Percentiles rank a stretch among this genome's conserved stretches.
Conservation (phyloP, 2,329 filamentous ascomycete genomes). For the Venturia aucupariae region DNA sequence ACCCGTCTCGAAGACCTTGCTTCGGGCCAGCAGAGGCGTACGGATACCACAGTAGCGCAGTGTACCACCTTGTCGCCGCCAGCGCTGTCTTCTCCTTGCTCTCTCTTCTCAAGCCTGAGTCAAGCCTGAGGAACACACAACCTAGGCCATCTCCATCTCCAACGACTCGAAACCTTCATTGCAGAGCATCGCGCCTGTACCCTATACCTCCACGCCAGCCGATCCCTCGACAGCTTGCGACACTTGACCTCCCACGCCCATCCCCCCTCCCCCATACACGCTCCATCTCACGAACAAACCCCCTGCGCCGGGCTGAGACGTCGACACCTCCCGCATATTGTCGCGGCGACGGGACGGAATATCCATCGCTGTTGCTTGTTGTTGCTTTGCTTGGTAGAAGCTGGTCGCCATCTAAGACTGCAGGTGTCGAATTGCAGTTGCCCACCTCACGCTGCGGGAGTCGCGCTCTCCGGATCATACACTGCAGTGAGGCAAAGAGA, state of each 20-base stretch:
- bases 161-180: background rate
- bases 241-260: background rate
- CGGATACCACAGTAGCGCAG: background rate
- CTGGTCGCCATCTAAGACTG: too few relatives aligned
- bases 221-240: background rate
- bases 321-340: background rate
- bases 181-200: background rate
- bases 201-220: background rate
- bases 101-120: background rate
- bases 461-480: background rate
- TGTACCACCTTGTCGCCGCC: background rate
- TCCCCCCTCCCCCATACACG: background rate
- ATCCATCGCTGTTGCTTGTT: background rate
- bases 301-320: background rate
- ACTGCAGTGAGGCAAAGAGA: background rate
- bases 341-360: background rate
- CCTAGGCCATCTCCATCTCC: background rate
- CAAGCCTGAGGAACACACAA: background rate
- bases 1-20: background rate
- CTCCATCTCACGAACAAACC: background rate
- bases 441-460: too few relatives aligned
- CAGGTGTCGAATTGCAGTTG: background rate
- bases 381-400: background rate
- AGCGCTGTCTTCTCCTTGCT: background rate
- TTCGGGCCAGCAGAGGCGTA: background rate